These are phyloP conservation scores for Lasiosphaeria ovina DNA, from an alignment of 495 filamentous ascomycete genomes.

Conservation along the genomic window DNA sequence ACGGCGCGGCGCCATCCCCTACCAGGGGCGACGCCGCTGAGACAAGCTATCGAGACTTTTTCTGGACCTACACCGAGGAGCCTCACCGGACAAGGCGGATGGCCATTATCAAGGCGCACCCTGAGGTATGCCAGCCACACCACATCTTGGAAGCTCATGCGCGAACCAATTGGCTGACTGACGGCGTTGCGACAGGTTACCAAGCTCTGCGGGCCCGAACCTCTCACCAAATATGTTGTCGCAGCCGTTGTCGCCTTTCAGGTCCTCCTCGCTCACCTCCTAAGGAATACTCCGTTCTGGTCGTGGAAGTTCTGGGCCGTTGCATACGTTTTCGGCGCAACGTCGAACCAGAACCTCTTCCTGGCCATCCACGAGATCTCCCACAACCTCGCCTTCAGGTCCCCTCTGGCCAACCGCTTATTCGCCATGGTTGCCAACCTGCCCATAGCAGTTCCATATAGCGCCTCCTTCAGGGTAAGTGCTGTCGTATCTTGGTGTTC, in stretches of 20 bases:
- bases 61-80: slow-evolving; percentile 99
- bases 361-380: slow-evolving; percentile 99
- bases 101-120: slow-evolving; percentile 98
- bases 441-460: slow-evolving; percentile 94
- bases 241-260: slow-evolving; percentile 81
- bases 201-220: slow-evolving; percentile 96
- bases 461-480: slow-evolving; percentile 84
- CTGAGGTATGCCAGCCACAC: slow-evolving; percentile 61
- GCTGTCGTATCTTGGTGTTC: not conserved
- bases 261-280: slow-evolving; percentile 71
- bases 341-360: slow-evolving; percentile 97
- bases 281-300: slow-evolving; percentile 76
- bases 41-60: slow-evolving; percentile 51
- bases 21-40: slow-evolving; percentile 35
- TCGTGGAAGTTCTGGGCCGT: slow-evolving; percentile 80
- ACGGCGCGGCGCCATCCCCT: slow-evolving; percentile 11
- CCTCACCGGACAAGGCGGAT: slow-evolving; percentile 86
- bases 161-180: slow-evolving; percentile 14
- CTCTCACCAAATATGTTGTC: slow-evolving; percentile 92
- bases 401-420: slow-evolving; percentile 76
- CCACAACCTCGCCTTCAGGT: slow-evolving; percentile 93
- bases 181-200: slow-evolving; percentile 61
- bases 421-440: slow-evolving; percentile 92
- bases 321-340: slow-evolving; percentile 91
- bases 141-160: not conserved